Percentiles rank a stretch among this genome's conserved stretches.
Conservation (phyloP, 2,329 filamentous ascomycete genomes). For the Torrubiellomyces zombiae region DNA sequence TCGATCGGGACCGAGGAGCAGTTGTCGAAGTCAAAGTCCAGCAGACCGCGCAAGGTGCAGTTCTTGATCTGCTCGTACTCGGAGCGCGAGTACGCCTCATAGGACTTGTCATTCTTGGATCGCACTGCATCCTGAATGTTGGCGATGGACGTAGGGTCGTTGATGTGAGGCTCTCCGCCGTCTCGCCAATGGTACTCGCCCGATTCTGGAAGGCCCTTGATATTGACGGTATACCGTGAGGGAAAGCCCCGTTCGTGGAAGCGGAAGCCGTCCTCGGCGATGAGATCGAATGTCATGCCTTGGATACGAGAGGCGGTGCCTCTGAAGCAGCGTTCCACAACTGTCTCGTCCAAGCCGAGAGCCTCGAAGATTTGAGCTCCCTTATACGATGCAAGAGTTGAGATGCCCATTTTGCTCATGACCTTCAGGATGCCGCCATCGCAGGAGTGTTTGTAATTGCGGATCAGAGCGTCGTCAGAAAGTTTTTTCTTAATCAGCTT, state of each 20-base stretch:
- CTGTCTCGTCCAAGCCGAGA: constrained; percentile 77
- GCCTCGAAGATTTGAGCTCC: constrained; percentile 96
- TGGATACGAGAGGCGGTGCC: constrained; percentile 89
- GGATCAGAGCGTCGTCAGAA: constrained; percentile 63
- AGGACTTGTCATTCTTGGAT: constrained; percentile 96
- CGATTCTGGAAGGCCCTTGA: constrained; percentile 74
- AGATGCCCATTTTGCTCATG: constrained; percentile 99
- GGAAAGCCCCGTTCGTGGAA: constrained; percentile 92
- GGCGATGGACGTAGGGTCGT: constrained; percentile 85
- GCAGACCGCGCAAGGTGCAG: constrained; percentile 81
- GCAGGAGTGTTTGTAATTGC: constrained; percentile 93
- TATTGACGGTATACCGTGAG: constrained; percentile 55
- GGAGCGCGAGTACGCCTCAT: constrained; percentile 84
- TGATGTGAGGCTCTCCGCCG: constrained; percentile 86
- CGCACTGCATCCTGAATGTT: constrained; percentile 95
- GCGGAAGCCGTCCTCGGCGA: constrained; percentile 85
- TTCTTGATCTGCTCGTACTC: constrained; percentile 95
- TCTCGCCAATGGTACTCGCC: constrained; percentile 98
- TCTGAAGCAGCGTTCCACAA: constrained; percentile 88
- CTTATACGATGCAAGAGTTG: constrained; percentile 90
- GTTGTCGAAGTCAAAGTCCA: constrained; percentile 93
- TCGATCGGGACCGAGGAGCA: constrained; percentile 76
- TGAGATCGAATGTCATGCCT: constrained; percentile 83
- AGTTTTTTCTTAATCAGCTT: constrained; percentile 84
- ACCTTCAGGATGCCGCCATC: constrained; percentile 95